These are phyloP conservation scores for Aurifilum marmelostoma DNA, from an alignment of 2,329 filamentous ascomycete genomes.

Conservation along the genomic window DNA sequence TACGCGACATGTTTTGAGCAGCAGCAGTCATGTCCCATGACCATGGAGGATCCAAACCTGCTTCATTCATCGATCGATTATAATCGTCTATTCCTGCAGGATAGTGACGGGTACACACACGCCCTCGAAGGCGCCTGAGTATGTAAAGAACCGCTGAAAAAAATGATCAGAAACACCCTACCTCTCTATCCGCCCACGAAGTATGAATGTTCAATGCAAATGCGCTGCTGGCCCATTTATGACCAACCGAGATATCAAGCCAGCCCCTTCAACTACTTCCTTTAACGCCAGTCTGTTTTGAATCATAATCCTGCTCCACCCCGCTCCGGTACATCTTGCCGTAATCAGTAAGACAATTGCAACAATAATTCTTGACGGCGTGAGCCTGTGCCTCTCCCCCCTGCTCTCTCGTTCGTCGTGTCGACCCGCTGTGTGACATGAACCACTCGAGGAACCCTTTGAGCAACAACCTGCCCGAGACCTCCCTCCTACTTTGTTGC, in stretches of 20 bases:
- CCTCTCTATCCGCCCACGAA: neutral
- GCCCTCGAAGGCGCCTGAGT: neutral
- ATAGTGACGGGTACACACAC: neutral
- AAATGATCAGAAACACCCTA: no score
- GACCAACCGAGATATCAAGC: slow-evolving; percentile 15
- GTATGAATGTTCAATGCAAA: slow-evolving; percentile 16
- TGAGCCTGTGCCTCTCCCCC: neutral
- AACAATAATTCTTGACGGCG: neutral
- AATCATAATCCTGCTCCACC: neutral
- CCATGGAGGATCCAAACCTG: neutral
- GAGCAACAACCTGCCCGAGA: neutral
- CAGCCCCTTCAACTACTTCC: neutral
- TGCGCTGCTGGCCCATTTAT: slow-evolving; percentile 15
- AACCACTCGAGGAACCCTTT: neutral
- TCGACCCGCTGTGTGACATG: neutral
- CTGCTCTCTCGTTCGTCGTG: neutral
- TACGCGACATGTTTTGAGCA: neutral
- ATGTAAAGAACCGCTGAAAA: neutral
- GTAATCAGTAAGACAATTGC: slow-evolving; percentile 1
- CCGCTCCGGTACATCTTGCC: neutral
- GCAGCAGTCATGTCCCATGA: neutral
- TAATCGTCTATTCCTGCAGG: slow-evolving; percentile 11
- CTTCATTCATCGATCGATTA: neutral
- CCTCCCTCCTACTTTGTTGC: slow-evolving; percentile 29
- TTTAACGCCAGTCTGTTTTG: slow-evolving; percentile 10